Percentiles rank a stretch among this genome's conserved stretches.
Evolutionary conservation across 192 early-diverging fungal species (phyloP).

Genomic region (Podila minutissima): DNA sequence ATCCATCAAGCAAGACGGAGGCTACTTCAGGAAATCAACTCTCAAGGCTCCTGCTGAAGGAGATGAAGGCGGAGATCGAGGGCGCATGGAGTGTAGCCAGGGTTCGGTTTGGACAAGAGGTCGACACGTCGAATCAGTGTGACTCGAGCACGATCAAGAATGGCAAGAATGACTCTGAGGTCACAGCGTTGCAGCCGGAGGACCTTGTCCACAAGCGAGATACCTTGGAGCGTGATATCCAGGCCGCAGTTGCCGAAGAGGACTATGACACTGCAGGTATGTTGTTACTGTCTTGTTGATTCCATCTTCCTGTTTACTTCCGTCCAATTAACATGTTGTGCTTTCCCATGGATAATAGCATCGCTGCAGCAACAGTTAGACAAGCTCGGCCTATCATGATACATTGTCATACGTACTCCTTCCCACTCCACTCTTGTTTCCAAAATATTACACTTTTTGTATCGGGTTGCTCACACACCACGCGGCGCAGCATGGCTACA

Average conservation of each 20-base stretch:
- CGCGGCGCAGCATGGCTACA: too few relatives aligned
- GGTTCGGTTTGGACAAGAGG: conserved; percentile 26
- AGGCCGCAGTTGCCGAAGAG: conserved; percentile 44
- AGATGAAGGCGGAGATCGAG: conserved; percentile 30
- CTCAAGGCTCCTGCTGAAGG: conserved; percentile 2
- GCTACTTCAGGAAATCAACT: conserved; percentile 5
- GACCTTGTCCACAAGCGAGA: background rate
- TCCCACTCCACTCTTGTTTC: too few relatives aligned
- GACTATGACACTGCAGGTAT: conserved; percentile 40
- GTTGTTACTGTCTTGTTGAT: background rate
- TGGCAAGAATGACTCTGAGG: background rate
- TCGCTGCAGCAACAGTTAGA: conserved; percentile 24
- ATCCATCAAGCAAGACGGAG: background rate
- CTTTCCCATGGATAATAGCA: conserved; percentile 12
- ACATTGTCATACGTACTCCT: background rate
- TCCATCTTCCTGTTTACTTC: background rate
- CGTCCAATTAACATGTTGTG: background rate
- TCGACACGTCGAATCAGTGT: background rate
- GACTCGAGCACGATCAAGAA: background rate
- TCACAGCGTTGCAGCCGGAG: background rate
- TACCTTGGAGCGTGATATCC: conserved; percentile 25
- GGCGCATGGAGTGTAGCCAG: conserved; percentile 4
- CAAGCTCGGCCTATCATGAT: background rate
- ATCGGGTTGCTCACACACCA: too few relatives aligned
- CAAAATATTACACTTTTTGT: too few relatives aligned